These are phyloP conservation scores for Beauveria pseudobassiana DNA, from an alignment of 2,329 filamentous ascomycete species.

Conservation along the genomic window DNA sequence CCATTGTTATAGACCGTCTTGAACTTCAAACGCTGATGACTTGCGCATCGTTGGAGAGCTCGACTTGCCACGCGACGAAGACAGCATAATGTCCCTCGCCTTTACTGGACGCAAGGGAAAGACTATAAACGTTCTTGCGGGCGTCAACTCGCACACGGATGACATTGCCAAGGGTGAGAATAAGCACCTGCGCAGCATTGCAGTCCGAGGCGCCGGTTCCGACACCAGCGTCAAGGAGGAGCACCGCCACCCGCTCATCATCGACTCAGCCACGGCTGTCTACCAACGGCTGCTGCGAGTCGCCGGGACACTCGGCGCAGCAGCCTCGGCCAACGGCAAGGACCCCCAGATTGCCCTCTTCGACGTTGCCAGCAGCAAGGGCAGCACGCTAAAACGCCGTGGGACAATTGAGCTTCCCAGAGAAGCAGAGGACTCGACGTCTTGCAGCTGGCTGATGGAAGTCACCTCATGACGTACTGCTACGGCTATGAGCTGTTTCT, in stretches of 20 bases:
- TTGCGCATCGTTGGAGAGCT: slow-evolving; percentile 62
- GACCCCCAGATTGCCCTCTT: slow-evolving; percentile 76
- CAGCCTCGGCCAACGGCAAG: slow-evolving; percentile 70
- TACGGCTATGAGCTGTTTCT: slow-evolving; percentile 68
- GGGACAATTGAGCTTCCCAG: slow-evolving; percentile 42
- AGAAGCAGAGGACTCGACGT: slow-evolving; percentile 67
- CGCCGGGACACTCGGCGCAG: slow-evolving; percentile 62
- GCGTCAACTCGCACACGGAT: slow-evolving; percentile 72
- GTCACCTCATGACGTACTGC: slow-evolving; percentile 71
- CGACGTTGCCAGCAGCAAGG: slow-evolving; percentile 62
- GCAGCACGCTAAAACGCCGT: slow-evolving; percentile 37
- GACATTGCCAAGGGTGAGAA: slow-evolving; percentile 72
- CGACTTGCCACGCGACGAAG: slow-evolving; percentile 74
- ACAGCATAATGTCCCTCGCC: slow-evolving; percentile 79
- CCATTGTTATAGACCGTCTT: slow-evolving; percentile 51
- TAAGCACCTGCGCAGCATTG: slow-evolving; percentile 73
- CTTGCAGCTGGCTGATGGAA: slow-evolving; percentile 48
- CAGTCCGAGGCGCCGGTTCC: slow-evolving; percentile 40
- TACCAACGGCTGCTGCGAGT: slow-evolving; percentile 55
- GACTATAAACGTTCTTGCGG: slow-evolving; percentile 55
- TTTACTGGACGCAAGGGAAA: slow-evolving; percentile 55
- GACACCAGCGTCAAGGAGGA: slow-evolving; percentile 23
- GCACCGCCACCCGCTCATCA: slow-evolving; percentile 43
- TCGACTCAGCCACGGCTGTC: slow-evolving; percentile 38
- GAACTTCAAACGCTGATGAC: slow-evolving; percentile 53